Evolutionary conservation across 1,284 basidiomycete species (phyloP), one percentile per base, ranked within the genome.

Genomic region (Tilletia indica): DNA sequence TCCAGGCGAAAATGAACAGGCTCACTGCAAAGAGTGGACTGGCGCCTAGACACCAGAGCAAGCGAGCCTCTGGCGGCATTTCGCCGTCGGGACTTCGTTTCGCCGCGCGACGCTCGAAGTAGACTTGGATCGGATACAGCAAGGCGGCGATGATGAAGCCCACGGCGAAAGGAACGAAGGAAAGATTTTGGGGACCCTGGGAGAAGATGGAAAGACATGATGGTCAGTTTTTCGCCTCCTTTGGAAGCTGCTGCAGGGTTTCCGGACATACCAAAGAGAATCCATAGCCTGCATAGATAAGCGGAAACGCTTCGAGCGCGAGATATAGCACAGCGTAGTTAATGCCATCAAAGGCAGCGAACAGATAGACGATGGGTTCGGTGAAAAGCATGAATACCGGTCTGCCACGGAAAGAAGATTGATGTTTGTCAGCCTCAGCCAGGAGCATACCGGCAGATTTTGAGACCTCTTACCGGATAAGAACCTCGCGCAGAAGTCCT

Each of bases 221-320:
- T 31, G 25, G 0, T 14, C 42, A 45, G 42, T 3, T 45, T 14
- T 3, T 45, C 14, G 42, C 42, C 42, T 8, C 42, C 14, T 45
- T 45, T 14, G n/a, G 4, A 49, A 49, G 14, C 48, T 12, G 48
- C 14, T 12, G 48, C 48, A 12, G n/a, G 48, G 48, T 1, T 12
- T 12, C 48, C 48, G n/a, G 9, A 36, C 58, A 4, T 34, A 64
- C 74, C 1, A 66, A 61, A 31, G 67, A 70, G 70, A 79, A 82
- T 31, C 72, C 71, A 39, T 74, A 78, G n/a, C 81, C 76, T 11
- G 38, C 61, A 69, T 85, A 86, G 63, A 86, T 80, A 63, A 85
- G 77, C 0, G 85, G 83, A 74, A 83, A 82, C 4, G 84, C 78
- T 68, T 83, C 83, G 72, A 86, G 80, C 73, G 84, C 83, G 63